phyloP scores from a whole-genome alignment of 352 stramenopile genomes.

The Pythium utonaiense region DNA sequence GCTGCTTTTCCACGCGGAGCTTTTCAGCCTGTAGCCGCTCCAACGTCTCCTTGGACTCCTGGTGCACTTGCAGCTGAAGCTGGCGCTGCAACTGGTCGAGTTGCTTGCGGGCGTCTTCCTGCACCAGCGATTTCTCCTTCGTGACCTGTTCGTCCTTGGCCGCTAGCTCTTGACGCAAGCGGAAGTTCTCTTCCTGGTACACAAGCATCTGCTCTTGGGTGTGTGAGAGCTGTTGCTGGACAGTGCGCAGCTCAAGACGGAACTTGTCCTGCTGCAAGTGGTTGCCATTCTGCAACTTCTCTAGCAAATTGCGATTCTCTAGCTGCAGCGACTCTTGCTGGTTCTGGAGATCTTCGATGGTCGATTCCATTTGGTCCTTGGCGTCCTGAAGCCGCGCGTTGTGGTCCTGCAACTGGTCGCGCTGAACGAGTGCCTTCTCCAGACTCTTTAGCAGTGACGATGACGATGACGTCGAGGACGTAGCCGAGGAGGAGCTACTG shows the following conservation, averaged over 20 bases:
- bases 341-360: slow-evolving; percentile 52
- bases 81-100: slow-evolving; percentile 53
- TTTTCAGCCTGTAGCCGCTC: slow-evolving; percentile 45
- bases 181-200: slow-evolving; percentile 69
- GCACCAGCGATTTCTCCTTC: slow-evolving; percentile 51
- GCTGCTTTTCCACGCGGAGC: slow-evolving; percentile 36
- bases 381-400: slow-evolving; percentile 48
- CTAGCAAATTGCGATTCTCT: slow-evolving; percentile 63
- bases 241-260: slow-evolving; percentile 49
- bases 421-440: slow-evolving; percentile 66
- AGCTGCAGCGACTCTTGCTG: slow-evolving; percentile 60
- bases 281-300: slow-evolving; percentile 65
- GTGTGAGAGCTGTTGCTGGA: slow-evolving; percentile 61
- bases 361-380: slow-evolving; percentile 48
- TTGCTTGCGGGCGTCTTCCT: slow-evolving; percentile 61
- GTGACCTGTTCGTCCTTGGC: slow-evolving; percentile 54
- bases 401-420: slow-evolving; percentile 58
- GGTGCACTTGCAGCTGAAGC: slow-evolving; percentile 50
- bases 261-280: slow-evolving; percentile 74
- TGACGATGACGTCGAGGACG: slow-evolving; percentile 17
- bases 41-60: slow-evolving; percentile 50
- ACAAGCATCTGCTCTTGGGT: slow-evolving; percentile 68
- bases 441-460: slow-evolving; percentile 63
- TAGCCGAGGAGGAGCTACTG: background rate
- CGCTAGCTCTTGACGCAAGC: slow-evolving; percentile 44